Percentiles rank a stretch among this genome's conserved stretches.
Conservation (phyloP, 805 yeast genomes). For the Jamesozyma piceae region DNA sequence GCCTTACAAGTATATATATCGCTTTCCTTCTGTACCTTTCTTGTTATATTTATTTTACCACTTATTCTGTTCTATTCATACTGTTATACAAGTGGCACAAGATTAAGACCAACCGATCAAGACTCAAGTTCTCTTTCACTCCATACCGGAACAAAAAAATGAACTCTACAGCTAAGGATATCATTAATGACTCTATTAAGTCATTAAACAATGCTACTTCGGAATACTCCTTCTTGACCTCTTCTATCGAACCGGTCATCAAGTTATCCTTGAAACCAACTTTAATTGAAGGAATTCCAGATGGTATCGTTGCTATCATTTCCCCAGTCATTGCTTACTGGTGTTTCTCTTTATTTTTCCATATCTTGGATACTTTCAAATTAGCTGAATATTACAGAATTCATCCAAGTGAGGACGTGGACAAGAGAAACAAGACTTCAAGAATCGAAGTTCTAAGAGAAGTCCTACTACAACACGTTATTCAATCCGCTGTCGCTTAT, state of each 20-base stretch:
- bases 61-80: too few relatives aligned
- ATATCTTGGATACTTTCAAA: constrained; percentile 60
- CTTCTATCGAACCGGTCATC: constrained; percentile 25
- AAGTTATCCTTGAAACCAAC: constrained; percentile 7
- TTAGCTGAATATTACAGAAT: constrained; percentile 78
- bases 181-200: constrained; percentile 6
- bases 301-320: constrained; percentile 59
- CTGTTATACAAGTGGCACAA: too few relatives aligned
- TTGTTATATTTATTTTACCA: too few relatives aligned
- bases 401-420: constrained; percentile 84
- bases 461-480: constrained; percentile 73
- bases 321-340: constrained; percentile 81
- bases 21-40: too few relatives aligned
- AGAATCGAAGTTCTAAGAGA: constrained; percentile 63
- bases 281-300: constrained; percentile 29
- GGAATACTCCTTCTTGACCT: not conserved
- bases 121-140: too few relatives aligned
- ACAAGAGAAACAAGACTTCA: constrained; percentile 64
- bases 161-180: constrained; percentile 9
- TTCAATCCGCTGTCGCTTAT: constrained; percentile 69
- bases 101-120: too few relatives aligned
- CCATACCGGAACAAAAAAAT: too few relatives aligned
- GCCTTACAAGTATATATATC: too few relatives aligned
- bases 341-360: constrained; percentile 66
- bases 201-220: not conserved